Percentiles rank a stretch among this genome's conserved stretches.
Evolutionary conservation across 2,329 filamentous ascomycete species (phyloP).

Genomic region (Fusarium subtropicale): DNA sequence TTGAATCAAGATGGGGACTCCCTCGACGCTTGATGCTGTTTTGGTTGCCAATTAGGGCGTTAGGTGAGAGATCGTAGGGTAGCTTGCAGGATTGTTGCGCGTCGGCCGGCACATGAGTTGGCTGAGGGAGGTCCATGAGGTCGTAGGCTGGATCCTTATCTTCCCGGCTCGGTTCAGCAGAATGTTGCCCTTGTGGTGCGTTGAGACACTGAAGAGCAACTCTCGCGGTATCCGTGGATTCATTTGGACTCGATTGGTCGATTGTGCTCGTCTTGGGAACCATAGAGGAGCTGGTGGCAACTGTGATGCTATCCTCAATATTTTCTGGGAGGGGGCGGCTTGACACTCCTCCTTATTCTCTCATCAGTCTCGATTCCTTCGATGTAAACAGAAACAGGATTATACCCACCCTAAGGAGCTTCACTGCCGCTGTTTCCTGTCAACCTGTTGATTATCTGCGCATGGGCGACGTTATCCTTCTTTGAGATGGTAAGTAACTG

Average conservation of each 20-base stretch:
- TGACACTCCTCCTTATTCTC: constrained; percentile 11
- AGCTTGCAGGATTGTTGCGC: neutral
- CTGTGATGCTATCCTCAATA: neutral
- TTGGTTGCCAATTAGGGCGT: neutral
- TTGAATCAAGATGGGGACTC: neutral
- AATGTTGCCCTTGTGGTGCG: neutral
- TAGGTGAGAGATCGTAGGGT: constrained; percentile 6
- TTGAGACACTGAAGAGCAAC: no score
- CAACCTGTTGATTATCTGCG: neutral
- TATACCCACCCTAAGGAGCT: constrained; percentile 23
- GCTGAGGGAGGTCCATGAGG: constrained; percentile 1
- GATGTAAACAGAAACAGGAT: neutral
- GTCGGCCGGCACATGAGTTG: neutral
- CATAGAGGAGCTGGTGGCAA: neutral
- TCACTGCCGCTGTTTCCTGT: neutral
- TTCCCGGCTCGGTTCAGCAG: neutral
- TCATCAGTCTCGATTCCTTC: neutral
- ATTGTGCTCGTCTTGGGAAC: neutral
- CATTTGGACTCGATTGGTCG: neutral
- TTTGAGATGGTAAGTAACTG: constrained; percentile 2
- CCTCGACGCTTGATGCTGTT: neutral
- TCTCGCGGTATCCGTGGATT: neutral
- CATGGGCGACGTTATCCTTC: neutral
- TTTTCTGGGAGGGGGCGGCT: neutral
- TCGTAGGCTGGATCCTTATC: constrained; percentile 4